A percentile compares a stretch with the other conserved stretches of the same genome.
These are phyloP conservation scores for Ramularia collo-cygni DNA, from an alignment of 2,329 filamentous ascomycete species.

Conservation along the genomic window DNA sequence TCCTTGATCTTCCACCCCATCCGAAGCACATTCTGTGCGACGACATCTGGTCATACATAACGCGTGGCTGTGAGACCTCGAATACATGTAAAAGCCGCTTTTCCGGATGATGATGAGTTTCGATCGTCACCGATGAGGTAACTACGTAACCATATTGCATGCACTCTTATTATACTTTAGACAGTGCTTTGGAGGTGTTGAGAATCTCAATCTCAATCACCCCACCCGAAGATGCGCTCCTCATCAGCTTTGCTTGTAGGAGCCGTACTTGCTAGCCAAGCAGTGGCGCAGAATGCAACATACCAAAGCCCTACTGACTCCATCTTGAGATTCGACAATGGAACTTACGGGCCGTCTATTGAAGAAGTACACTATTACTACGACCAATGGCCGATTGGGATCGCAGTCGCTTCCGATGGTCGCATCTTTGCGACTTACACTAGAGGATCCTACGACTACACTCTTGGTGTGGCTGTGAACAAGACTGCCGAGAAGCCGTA, in stretches of 20 bases:
- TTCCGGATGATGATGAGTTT: no score
- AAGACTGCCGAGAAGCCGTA: conserved; percentile 43
- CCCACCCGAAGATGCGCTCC: no score
- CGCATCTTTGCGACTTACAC: conserved; percentile 42
- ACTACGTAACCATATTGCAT: no score
- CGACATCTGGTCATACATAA: no score
- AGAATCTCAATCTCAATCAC: no score
- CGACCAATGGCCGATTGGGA: conserved; percentile 42
- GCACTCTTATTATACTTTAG: no score
- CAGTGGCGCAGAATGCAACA: conserved; percentile 17
- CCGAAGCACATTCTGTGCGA: no score
- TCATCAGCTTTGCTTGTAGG: conserved; percentile 2
- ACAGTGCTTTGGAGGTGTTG: no score
- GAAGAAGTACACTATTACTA: conserved; percentile 47
- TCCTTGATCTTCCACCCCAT: no score
- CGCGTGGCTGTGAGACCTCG: no score
- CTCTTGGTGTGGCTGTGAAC: conserved; percentile 43
- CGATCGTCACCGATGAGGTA: no score
- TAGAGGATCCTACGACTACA: conserved; percentile 41
- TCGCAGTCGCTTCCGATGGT: conserved; percentile 38
- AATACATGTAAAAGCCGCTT: no score
- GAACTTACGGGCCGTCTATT: conserved; percentile 41
- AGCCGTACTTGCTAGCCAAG: conserved; percentile 10
- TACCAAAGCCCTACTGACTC: conserved; percentile 25
- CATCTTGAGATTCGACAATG: conserved; percentile 39